Conservation (phyloP, 2,329 filamentous ascomycete species). For the Elsinoe australis region DNA sequence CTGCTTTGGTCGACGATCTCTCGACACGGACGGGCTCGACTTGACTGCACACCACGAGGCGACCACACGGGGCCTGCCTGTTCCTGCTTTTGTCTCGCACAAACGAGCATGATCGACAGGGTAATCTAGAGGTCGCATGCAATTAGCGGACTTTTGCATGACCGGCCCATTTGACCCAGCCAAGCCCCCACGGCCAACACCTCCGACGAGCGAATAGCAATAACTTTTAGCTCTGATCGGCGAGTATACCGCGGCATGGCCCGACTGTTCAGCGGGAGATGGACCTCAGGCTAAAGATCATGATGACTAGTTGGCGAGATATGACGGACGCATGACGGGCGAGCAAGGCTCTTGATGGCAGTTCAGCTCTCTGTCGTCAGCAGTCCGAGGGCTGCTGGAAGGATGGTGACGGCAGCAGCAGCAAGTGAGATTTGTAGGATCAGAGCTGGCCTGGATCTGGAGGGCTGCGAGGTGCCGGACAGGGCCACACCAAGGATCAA, state of each 20-base stretch:
- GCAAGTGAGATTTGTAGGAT: slow-evolving; percentile 10
- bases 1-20: background rate
- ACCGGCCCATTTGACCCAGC: background rate
- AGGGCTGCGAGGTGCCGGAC: no score
- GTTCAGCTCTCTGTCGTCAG: no score
- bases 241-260: slow-evolving; percentile 5
- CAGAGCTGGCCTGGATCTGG: background rate
- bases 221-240: background rate
- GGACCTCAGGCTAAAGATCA: background rate
- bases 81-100: background rate
- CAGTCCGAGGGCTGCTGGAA: no score
- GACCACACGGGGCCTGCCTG: background rate
- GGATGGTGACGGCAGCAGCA: background rate
- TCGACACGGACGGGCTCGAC: slow-evolving; percentile 13
- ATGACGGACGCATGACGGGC: slow-evolving; percentile 8
- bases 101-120: slow-evolving; percentile 9
- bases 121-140: background rate
- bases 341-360: slow-evolving; percentile 4
- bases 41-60: background rate
- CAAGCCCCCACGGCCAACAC: slow-evolving; percentile 9
- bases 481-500: no score
- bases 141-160: slow-evolving; percentile 13
- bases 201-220: background rate
- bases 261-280: slow-evolving; percentile 1
- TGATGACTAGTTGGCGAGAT: background rate